Evolutionary conservation across 2,329 filamentous ascomycete species (phyloP).

Genomic region (Penicillium rolfsii): DNA sequence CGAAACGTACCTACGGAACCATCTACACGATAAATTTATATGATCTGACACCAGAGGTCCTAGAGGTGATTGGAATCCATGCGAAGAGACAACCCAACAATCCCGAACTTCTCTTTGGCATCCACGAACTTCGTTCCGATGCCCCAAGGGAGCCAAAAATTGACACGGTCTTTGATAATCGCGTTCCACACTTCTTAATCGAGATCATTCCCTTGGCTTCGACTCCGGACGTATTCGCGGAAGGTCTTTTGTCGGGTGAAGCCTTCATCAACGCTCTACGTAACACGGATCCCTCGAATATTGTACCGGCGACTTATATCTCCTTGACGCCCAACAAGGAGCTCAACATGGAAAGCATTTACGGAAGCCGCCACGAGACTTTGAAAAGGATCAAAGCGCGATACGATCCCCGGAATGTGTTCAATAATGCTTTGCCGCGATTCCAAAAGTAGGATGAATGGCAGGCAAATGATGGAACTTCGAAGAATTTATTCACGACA

Average conservation of each 20-base stretch:
- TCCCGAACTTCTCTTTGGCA: slow-evolving; percentile 32
- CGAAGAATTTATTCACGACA: background rate
- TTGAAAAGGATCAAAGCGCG: slow-evolving; percentile 35
- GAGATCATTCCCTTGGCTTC: slow-evolving; percentile 38
- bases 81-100: slow-evolving; percentile 26
- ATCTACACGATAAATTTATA: slow-evolving; percentile 27
- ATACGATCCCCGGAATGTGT: slow-evolving; percentile 44
- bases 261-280: slow-evolving; percentile 24
- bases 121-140: slow-evolving; percentile 35
- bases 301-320: slow-evolving; percentile 34
- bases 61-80: slow-evolving; percentile 32
- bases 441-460: background rate
- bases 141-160: slow-evolving; percentile 21
- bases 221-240: slow-evolving; percentile 13
- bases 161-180: slow-evolving; percentile 36
- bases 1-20: slow-evolving; percentile 13
- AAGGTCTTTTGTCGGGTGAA: slow-evolving; percentile 10
- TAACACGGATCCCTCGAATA: slow-evolving; percentile 15
- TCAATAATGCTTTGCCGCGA: slow-evolving; percentile 28
- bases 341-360: slow-evolving; percentile 32
- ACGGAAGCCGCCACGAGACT: slow-evolving; percentile 34
- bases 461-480: no score
- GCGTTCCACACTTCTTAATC: slow-evolving; percentile 42
- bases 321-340: slow-evolving; percentile 34
- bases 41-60: slow-evolving; percentile 32